Evolutionary conservation across 805 yeast genomes (phyloP).

Genomic region (Candida nitratophila): DNA sequence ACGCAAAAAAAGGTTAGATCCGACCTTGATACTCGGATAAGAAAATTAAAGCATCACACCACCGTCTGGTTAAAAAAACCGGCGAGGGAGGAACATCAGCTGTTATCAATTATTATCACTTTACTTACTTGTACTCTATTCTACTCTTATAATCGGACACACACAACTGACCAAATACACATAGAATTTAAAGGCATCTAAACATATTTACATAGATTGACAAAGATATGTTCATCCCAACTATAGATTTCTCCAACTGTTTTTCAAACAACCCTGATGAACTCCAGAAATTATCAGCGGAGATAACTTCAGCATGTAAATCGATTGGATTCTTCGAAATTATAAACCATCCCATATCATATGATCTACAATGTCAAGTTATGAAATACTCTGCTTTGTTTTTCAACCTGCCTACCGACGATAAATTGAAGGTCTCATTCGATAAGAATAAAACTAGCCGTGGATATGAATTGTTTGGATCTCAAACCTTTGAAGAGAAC

Average conservation of each 20-base stretch:
- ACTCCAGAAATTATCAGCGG: not conserved
- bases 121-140: too few relatives aligned
- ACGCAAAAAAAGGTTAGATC: too few relatives aligned
- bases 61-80: too few relatives aligned
- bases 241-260: slow-evolving; percentile 12
- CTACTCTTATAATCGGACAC: too few relatives aligned
- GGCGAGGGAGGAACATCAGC: too few relatives aligned
- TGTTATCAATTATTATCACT: too few relatives aligned
- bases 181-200: too few relatives aligned
- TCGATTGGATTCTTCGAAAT: slow-evolving; percentile 16
- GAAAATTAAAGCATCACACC: too few relatives aligned
- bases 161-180: too few relatives aligned
- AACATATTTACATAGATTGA: too few relatives aligned
- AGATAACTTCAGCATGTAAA: slow-evolving; percentile 5
- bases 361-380: slow-evolving; percentile 9
- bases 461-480: slow-evolving; percentile 20
- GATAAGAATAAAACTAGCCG: slow-evolving; percentile 17
- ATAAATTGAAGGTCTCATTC: slow-evolving; percentile 17
- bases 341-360: slow-evolving; percentile 14
- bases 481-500: slow-evolving; percentile 13
- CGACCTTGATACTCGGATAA: too few relatives aligned
- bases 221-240: slow-evolving; percentile 4
- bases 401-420: slow-evolving; percentile 16
- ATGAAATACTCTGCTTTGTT: slow-evolving; percentile 18
- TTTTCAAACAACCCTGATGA: slow-evolving; percentile 1